Percentiles rank a stretch among this genome's conserved stretches.
phyloP scores from a whole-genome alignment of 2,329 filamentous ascomycete species.

The Talaromyces sp. region DNA sequence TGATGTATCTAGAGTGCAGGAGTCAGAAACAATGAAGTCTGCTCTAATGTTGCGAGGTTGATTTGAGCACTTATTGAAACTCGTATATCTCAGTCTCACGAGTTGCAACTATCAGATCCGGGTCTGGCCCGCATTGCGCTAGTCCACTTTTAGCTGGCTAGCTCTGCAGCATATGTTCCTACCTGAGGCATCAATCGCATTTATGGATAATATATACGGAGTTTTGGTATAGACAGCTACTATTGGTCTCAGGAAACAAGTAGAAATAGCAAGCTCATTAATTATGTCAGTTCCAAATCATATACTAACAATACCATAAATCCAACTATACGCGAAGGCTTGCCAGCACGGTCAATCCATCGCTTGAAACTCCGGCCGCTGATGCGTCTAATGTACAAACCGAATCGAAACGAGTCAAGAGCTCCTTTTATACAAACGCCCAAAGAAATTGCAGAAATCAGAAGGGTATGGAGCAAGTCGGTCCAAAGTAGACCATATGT shows the following conservation, averaged over 20 bases:
- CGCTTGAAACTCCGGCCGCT: conserved; percentile 13
- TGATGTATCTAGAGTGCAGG: too few relatives aligned
- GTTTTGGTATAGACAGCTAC: background rate
- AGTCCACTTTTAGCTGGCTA: background rate
- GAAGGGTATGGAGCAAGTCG: conserved; percentile 8
- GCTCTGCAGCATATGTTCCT: background rate
- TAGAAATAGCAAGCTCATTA: background rate
- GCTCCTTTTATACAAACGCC: conserved; percentile 1
- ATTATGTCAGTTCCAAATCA: background rate
- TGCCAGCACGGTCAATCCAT: conserved; percentile 7
- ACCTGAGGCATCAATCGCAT: background rate
- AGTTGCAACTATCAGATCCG: background rate
- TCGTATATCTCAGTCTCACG: background rate
- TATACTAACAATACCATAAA: background rate
- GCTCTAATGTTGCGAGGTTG: background rate
- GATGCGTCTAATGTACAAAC: conserved; percentile 12
- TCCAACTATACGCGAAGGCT: conserved; percentile 6
- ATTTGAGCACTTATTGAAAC: background rate
- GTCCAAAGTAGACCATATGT: background rate
- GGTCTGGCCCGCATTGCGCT: background rate
- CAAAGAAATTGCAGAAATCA: background rate
- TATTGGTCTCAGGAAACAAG: background rate
- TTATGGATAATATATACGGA: background rate
- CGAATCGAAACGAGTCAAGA: background rate
- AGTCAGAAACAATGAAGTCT: background rate